Evolutionary conservation across 2,329 filamentous ascomycete genomes (phyloP).

Genomic region (Exophiala dermatitidis): DNA sequence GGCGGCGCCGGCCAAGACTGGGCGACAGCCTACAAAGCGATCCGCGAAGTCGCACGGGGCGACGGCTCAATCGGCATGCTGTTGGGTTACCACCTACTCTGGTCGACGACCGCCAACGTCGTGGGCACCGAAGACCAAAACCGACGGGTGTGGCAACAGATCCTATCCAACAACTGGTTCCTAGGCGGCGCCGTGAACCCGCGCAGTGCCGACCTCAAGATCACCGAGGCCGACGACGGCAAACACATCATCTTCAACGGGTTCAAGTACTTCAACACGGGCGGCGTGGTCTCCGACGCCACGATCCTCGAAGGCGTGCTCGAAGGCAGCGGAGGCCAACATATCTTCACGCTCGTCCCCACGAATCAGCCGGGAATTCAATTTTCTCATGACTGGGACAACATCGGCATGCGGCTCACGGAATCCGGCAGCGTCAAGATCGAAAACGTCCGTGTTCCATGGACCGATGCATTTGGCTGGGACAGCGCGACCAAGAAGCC

Average conservation of each 20-base stretch:
- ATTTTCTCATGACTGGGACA: conserved; percentile 55
- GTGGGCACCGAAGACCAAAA: conserved; percentile 55
- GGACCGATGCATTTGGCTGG: conserved; percentile 59
- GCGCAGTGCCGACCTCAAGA: conserved; percentile 54
- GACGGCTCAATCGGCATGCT: conserved; percentile 61
- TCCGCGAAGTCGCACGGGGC: conserved; percentile 56
- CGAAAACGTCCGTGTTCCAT: conserved; percentile 49
- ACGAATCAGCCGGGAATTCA: conserved; percentile 53
- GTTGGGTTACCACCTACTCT: conserved; percentile 58
- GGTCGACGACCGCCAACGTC: conserved; percentile 55
- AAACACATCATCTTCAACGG: conserved; percentile 38
- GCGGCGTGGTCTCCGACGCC: conserved; percentile 58
- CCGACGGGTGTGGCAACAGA: conserved; percentile 49
- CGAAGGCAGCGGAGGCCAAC: conserved; percentile 48
- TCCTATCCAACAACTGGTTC: conserved; percentile 59
- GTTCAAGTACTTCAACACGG: conserved; percentile 61
- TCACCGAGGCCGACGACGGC: conserved; percentile 42
- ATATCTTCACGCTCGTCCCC: conserved; percentile 56
- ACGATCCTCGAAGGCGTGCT: conserved; percentile 58
- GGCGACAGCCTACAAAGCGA: conserved; percentile 51
- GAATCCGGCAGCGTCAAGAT: conserved; percentile 59
- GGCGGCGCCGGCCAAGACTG: conserved; percentile 49
- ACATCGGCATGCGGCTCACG: conserved; percentile 55
- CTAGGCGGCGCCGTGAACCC: conserved; percentile 61
- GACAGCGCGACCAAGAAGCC: conserved; percentile 45